Evolutionary conservation across 2,329 filamentous ascomycete species (phyloP), one percentile per base, ranked within the genome.

Genomic region (Whalleya microplaca): DNA sequence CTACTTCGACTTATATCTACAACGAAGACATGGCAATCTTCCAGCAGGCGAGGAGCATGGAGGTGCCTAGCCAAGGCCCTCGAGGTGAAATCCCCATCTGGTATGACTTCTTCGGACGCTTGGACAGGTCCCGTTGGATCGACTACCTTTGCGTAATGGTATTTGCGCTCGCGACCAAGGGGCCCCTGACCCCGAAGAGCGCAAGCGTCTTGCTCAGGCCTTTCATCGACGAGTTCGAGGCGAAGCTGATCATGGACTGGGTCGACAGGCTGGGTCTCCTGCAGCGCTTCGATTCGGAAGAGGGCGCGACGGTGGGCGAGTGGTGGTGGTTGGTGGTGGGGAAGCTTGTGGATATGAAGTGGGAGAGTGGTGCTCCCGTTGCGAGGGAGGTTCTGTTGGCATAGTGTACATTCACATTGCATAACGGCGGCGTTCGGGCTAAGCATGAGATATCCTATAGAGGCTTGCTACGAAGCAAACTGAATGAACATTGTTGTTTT

Each of bases 281-380:
- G 8, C 72, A 73, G 54, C 71, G 73, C 49, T 72, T 78, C 37
- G 69, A 76, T 18, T 66, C 66, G 45, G 74, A 72, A 45, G 68
- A 72, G 48, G 80, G 75, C 0, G 78, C 76, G 49, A 78, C 72
- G 5, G 79, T 83, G 2, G 76, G 75, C 21, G 85, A 88, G 69
- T 89, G 85, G 86, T 90, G 87, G 87, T 90, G 86, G 84, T 69
- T 87, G 49, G 78, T 81, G 20, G 76, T 82, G 1, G 81, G 78
- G n/a, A 66, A 69, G 48, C 42, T 71, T n/a, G 58, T 65, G 9
- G 59, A 64, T 23, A n/a, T 54, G 40, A 56, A 56, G 47, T 64
- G 59, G 37, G 32, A 23, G 2, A 19, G 10, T 41, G 10, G 45
- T 50, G n/a, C 32, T 37, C 32, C 32, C 32, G 32, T 16, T 16